These are phyloP conservation scores for Ophiostoma novo-ulmi DNA, from an alignment of 2,329 filamentous ascomycete genomes.

Conservation along the genomic window DNA sequence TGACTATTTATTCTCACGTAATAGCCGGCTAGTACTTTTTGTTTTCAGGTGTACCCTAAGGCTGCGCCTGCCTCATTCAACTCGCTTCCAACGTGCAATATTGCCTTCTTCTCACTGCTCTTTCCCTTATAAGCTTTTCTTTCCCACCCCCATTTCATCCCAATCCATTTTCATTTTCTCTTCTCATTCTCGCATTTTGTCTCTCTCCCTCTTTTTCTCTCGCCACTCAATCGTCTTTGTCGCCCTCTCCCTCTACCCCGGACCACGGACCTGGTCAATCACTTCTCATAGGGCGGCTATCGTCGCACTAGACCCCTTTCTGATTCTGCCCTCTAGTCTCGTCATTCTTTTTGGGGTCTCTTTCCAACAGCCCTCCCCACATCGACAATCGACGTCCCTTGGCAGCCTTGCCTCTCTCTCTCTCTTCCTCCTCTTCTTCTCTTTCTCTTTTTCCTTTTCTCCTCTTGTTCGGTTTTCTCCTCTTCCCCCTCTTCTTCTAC, in stretches of 20 bases:
- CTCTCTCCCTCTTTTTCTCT: too few relatives aligned
- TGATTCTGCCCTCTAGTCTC: constrained; percentile 6
- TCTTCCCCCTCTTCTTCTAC: neutral
- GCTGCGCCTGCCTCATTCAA: neutral
- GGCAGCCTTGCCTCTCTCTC: constrained; percentile 20
- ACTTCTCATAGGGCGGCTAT: constrained; percentile 17
- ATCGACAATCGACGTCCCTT: constrained; percentile 17
- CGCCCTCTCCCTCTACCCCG: constrained; percentile 13
- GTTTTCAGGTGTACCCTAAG: neutral
- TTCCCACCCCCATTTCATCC: neutral
- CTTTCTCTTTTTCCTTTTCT: neutral
- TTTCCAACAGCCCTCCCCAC: constrained; percentile 13
- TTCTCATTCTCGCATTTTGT: neutral
- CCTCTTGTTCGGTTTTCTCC: neutral
- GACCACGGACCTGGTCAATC: constrained; percentile 12
- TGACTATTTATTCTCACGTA: neutral
- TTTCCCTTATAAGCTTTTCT: neutral
- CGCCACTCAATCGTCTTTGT: neutral
- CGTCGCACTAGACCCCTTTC: constrained; percentile 16
- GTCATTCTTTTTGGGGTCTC: constrained; percentile 10
- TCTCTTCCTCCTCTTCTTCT: neutral
- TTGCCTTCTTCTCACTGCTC: constrained; percentile 4
- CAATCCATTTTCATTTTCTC: neutral
- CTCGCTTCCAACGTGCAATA: neutral
- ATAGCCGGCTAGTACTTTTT: neutral